Evolutionary conservation across 495 filamentous ascomycete genomes (phyloP), one percentile per base, ranked within the genome.

Genomic region (Penicillium malachiteum): DNA sequence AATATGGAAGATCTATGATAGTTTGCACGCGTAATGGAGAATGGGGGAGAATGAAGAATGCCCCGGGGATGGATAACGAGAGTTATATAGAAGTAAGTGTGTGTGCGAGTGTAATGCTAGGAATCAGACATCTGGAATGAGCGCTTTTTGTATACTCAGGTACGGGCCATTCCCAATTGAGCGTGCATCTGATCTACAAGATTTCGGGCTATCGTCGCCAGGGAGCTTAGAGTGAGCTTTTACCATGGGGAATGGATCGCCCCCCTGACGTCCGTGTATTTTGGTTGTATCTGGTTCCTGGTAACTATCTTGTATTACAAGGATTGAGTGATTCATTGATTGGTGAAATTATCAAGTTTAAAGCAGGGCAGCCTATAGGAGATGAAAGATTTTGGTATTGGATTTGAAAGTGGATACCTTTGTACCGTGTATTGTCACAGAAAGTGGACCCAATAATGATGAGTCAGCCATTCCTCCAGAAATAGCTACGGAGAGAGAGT

Each of bases 321-420:
- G 47, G 32, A 44, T 31, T 16, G 16, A 11, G 30, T 17, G 21
- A 1, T 11, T 1, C 7, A 42, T 35, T 63, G 44, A 65, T 65
- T 68, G 65, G 65, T 10, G 4, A 13, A 32, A 41, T 55, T 12
- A 17, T 42, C 39, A 48, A 39, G 37, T n/a, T 7, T 11, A 64
- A 68, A 57, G 59, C 53, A 66, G 58, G 66, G 66, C 66, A 66
- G 63, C 66, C 58, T 66, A 50, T 69, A 39, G 58, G 21, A 17
- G 4, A 8, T 33, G 21, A 18, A 18, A 32, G 32, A 52, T 30
- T 18, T 33, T 38, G 46, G 32, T 14, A 16, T 14, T 11, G 32
- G 16, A 12, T 16, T 12, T 7, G 39, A 41, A n/a, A 50, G 41
- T 53, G 41, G 18, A 35, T 7, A 39, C 13, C 11, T 14, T 26